Evolutionary conservation across 495 filamentous ascomycete species (phyloP).

Genomic region (Letharia columbiana): DNA sequence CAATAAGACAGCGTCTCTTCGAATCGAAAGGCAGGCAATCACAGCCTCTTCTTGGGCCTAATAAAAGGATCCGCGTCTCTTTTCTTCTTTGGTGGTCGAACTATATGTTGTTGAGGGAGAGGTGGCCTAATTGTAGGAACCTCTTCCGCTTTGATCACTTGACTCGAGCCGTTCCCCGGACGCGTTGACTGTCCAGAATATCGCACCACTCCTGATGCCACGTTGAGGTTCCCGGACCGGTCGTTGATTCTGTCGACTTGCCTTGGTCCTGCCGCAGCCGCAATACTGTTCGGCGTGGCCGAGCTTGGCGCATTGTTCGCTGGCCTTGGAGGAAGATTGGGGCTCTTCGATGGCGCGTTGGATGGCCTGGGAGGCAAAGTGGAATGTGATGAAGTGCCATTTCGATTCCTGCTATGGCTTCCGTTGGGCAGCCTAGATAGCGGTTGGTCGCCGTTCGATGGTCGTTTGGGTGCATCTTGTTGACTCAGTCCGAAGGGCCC

Average conservation of each 20-base stretch:
- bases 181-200: not conserved
- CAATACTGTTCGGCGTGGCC: slow-evolving; percentile 4
- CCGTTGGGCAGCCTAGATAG: slow-evolving; percentile 8
- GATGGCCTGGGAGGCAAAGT: not conserved
- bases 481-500: not conserved
- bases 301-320: slow-evolving; percentile 21
- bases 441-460: not conserved
- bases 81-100: slow-evolving; percentile 35
- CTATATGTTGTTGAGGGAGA: slow-evolving; percentile 11
- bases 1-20: not conserved
- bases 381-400: not conserved
- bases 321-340: not conserved
- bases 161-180: slow-evolving; percentile 26
- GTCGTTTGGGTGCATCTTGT: not conserved
- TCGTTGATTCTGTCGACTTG: not conserved
- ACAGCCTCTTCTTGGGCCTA: slow-evolving; percentile 38
- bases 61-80: slow-evolving; percentile 47
- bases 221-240: not conserved
- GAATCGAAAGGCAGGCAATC: slow-evolving; percentile 4
- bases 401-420: not conserved
- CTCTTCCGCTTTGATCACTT: slow-evolving; percentile 2
- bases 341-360: not conserved
- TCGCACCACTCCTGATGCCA: not conserved
- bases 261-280: not conserved
- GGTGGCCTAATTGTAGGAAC: not conserved